phyloP scores from a whole-genome alignment of 2,329 filamentous ascomycete genomes.

The Aspergillus texensis region DNA sequence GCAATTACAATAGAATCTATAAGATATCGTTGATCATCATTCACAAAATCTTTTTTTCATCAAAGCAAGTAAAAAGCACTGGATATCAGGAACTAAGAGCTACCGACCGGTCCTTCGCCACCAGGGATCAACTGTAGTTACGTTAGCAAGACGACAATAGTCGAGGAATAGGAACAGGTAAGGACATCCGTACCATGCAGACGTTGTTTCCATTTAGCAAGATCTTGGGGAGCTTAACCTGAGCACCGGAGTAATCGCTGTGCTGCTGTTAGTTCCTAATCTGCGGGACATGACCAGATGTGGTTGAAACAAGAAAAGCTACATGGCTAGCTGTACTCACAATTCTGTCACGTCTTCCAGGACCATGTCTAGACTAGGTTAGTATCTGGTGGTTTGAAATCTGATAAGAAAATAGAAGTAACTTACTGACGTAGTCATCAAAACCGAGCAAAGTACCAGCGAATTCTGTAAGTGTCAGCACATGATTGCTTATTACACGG shows the following conservation, averaged over 20 bases:
- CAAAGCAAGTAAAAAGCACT: slow-evolving; percentile 14
- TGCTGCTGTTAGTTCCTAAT: slow-evolving; percentile 19
- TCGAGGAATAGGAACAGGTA: neutral
- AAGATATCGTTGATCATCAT: slow-evolving; percentile 20
- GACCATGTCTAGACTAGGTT: slow-evolving; percentile 77
- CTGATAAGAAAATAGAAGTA: slow-evolving; percentile 13
- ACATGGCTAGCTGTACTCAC: slow-evolving; percentile 54
- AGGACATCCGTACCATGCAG: slow-evolving; percentile 76
- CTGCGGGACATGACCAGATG: neutral
- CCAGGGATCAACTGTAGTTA: slow-evolving; percentile 70
- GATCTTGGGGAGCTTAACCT: slow-evolving; percentile 90
- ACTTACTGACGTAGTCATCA: slow-evolving; percentile 99
- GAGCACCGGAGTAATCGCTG: slow-evolving; percentile 87
- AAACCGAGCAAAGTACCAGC: slow-evolving; percentile 92
- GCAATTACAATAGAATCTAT: slow-evolving; percentile 21
- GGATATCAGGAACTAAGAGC: slow-evolving; percentile 27
- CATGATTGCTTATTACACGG: neutral
- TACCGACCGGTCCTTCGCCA: slow-evolving; percentile 66
- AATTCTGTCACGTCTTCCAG: slow-evolving; percentile 96
- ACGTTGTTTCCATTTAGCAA: slow-evolving; percentile 97
- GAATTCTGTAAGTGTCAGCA: slow-evolving; percentile 68
- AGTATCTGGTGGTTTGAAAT: slow-evolving; percentile 22
- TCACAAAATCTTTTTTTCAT: slow-evolving; percentile 16
- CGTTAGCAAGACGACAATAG: neutral
- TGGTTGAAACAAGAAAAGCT: neutral